Base-by-base conservation (phyloP, 306 rosid genomes). In the Lithocarpus polystachyus region DNA sequence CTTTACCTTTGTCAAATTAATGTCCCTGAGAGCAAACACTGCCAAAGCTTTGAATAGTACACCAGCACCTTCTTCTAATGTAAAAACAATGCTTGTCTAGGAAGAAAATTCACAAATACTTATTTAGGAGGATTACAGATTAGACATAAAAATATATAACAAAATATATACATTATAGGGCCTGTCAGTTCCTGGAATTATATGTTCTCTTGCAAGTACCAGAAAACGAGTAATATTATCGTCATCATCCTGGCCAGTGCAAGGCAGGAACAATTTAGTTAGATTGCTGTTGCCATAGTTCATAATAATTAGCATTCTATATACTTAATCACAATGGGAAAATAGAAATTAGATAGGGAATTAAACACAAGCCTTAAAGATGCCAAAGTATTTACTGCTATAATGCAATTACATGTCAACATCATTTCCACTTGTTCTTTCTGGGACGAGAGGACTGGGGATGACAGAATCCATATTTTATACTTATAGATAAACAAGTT, bases 41-140 rank as follows among this genome's bases (percentile, higher is more conserved):
- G 98, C 91, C 75, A 94, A 77, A 75, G 97, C 98, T 86, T 94
- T 94, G 79, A 94, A 92, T 59, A 94, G 93, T 43, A 88, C 88
- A 48, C 97, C 98, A 0, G 94, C 94, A 45, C 97, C 97, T 88
- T 90, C 96, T 85, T 92, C 93, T 48, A 94, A 85, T 68, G 93
- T 83, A 86, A 94, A 92, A 76, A 89, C 98, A 70, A 94, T 74
- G 81, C 97, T 92, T 26, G 98, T 94, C 98, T 94, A 87, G 77
- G 78, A 74, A 51, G 68, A 77, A 40, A 73, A 60, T 45, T 59
- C 75, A 71, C 51, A n/a, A 20, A 75, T 26, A 86, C 57, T 71
- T 60, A 45, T 15, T 81, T 72, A 85, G 80, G 29, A 73, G 12
- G 72, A 48, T 73, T 29, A 73, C 29, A 18, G 11, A 23, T 53